phyloP scores from a whole-genome alignment of 805 yeast genomes.

The Candida endomychidarum region DNA sequence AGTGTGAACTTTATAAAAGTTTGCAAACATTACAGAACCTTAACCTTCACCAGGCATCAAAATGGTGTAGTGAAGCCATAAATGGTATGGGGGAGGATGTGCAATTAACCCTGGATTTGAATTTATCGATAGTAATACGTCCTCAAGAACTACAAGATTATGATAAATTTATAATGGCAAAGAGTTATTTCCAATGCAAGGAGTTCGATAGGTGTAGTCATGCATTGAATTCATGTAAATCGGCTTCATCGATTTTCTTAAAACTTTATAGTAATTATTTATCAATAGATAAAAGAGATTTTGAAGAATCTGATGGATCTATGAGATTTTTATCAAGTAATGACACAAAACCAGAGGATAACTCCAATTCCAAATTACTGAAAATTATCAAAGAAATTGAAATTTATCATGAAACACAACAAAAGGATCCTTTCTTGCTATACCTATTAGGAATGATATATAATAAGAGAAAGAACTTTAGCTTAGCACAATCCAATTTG shows the following conservation, averaged over 20 bases:
- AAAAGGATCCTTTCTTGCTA: constrained; percentile 59
- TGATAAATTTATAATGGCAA: constrained; percentile 58
- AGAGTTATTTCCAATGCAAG: constrained; percentile 72
- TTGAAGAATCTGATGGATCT: constrained; percentile 72
- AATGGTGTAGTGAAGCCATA: constrained; percentile 83
- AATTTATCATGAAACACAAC: constrained; percentile 19
- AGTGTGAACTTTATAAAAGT: constrained; percentile 3
- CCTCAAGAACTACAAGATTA: constrained; percentile 25
- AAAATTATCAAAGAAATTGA: constrained; percentile 44
- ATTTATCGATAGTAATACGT: background rate
- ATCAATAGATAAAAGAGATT: constrained; percentile 72
- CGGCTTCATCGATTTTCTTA: constrained; percentile 58
- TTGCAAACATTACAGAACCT: constrained; percentile 31
- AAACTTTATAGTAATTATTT: constrained; percentile 67
- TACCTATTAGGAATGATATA: constrained; percentile 72
- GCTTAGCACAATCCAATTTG: constrained; percentile 60
- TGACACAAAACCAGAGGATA: constrained; percentile 4
- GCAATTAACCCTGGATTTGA: constrained; percentile 3
- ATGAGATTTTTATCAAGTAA: constrained; percentile 39
- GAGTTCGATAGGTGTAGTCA: constrained; percentile 81
- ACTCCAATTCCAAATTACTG: constrained; percentile 27
- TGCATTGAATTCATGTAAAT: constrained; percentile 50
- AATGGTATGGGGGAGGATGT: constrained; percentile 46
- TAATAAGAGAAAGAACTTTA: constrained; percentile 58
- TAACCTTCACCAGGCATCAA: constrained; percentile 67